Conservation (phyloP, 73 alveolate species). For the Diophrys sp. region DNA sequence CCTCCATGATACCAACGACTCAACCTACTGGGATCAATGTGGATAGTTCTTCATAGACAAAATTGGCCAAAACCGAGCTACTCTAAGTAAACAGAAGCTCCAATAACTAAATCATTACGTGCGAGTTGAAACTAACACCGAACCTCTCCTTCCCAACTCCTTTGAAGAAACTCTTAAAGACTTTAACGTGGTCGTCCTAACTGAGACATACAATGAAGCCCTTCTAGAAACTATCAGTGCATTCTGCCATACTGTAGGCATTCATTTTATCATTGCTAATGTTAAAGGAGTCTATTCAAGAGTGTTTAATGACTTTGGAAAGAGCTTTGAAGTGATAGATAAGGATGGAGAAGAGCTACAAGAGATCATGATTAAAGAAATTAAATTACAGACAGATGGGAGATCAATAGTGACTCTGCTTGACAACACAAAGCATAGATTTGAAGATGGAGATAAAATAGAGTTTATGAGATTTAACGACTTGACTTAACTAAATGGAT, state of each 20-base stretch:
- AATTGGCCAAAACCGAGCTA: conserved; percentile 77
- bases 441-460: conserved; percentile 75
- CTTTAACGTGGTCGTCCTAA: conserved; percentile 47
- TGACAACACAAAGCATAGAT: conserved; percentile 42
- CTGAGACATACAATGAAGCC: conserved; percentile 46
- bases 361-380: conserved; percentile 65
- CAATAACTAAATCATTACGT: conserved; percentile 88
- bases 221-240: conserved; percentile 34
- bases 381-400: conserved; percentile 48
- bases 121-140: conserved; percentile 38
- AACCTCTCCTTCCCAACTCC: conserved; percentile 8
- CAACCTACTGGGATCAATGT: conserved; percentile 59
- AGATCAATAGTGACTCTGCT: conserved; percentile 59
- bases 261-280: conserved; percentile 77
- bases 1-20: conserved; percentile 76
- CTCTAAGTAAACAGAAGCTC: conserved; percentile 64
- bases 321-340: conserved; percentile 79
- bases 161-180: conserved; percentile 53
- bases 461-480: conserved; percentile 47
- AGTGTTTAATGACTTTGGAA: conserved; percentile 89
- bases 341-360: conserved; percentile 88
- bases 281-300: conserved; percentile 85
- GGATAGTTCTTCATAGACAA: conserved; percentile 86
- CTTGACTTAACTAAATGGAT: conserved; percentile 24
- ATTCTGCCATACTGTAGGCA: conserved; percentile 79